phyloP scores from a whole-genome alignment of 1,139 yeast genomes.

The Taphrina populina region DNA sequence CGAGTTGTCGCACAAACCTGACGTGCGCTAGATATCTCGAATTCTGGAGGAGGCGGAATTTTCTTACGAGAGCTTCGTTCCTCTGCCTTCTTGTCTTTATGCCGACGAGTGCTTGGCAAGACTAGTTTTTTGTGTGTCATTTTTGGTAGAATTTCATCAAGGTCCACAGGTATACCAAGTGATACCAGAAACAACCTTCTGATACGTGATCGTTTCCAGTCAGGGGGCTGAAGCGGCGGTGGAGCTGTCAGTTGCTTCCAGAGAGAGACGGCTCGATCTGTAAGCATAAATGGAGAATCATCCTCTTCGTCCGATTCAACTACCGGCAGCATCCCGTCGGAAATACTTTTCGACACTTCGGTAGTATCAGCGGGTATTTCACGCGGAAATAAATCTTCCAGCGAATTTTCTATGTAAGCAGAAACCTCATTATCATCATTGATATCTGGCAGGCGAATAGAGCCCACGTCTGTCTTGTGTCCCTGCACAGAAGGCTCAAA shows the following conservation, averaged over 20 bases:
- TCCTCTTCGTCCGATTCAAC: slow-evolving; percentile 27
- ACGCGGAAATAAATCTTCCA: neutral
- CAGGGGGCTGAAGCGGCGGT: slow-evolving; percentile 55
- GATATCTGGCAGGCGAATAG: neutral
- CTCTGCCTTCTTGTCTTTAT: slow-evolving; percentile 33
- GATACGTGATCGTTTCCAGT: slow-evolving; percentile 61
- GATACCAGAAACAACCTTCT: slow-evolving; percentile 59
- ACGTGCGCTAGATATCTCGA: slow-evolving; percentile 37
- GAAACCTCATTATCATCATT: neutral
- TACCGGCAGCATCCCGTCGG: too few relatives aligned
- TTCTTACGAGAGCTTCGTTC: slow-evolving; percentile 12
- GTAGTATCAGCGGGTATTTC: too few relatives aligned
- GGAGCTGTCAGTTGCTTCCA: slow-evolving; percentile 48
- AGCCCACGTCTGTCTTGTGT: neutral
- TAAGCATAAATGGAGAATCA: slow-evolving; percentile 27
- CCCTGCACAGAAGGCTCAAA: neutral
- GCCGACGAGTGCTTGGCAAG: slow-evolving; percentile 17
- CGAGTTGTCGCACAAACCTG: slow-evolving; percentile 44
- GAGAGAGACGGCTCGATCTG: slow-evolving; percentile 34
- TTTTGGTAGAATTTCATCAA: slow-evolving; percentile 49
- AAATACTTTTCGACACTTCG: too few relatives aligned
- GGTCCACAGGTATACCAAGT: slow-evolving; percentile 60
- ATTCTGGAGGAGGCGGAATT: slow-evolving; percentile 30
- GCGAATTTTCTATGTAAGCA: neutral
- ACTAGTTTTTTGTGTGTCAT: slow-evolving; percentile 39